Percentiles rank a stretch among this genome's conserved stretches.
Evolutionary conservation across 2,329 filamentous ascomycete species (phyloP).

Genomic region (Cladosporium sp.): DNA sequence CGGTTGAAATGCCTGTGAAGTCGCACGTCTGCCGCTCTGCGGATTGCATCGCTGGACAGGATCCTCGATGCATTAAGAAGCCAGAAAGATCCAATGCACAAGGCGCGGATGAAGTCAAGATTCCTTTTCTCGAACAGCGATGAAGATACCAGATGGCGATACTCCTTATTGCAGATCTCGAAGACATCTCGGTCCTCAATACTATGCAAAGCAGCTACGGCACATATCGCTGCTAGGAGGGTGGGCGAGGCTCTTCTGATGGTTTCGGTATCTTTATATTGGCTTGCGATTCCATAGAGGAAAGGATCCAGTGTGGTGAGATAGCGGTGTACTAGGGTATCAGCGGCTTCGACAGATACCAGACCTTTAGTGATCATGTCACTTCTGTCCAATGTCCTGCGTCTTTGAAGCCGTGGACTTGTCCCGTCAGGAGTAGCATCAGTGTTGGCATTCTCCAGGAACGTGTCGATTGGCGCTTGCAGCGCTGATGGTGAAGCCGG

Average conservation of each 20-base stretch:
- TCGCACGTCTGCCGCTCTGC: constrained; percentile 44
- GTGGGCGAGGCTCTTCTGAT: constrained; percentile 53
- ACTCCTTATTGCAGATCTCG: constrained; percentile 53
- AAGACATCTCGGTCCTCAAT: constrained; percentile 51
- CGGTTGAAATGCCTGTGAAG: constrained; percentile 15
- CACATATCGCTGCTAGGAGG: constrained; percentile 53
- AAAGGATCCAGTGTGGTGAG: constrained; percentile 44
- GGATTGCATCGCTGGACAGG: constrained; percentile 52
- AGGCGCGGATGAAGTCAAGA: constrained; percentile 55
- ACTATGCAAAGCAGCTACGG: constrained; percentile 57
- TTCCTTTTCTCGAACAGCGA: constrained; percentile 57
- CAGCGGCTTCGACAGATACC: constrained; percentile 41
- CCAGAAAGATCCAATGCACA: constrained; percentile 61
- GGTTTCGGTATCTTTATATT: constrained; percentile 42
- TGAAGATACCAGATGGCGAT: constrained; percentile 52
- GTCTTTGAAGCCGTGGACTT: constrained; percentile 31
- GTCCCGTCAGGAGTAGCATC: constrained; percentile 29
- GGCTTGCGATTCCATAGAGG: constrained; percentile 44
- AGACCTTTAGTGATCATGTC: constrained; percentile 51
- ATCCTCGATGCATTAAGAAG: constrained; percentile 61
- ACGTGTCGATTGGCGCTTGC: constrained; percentile 21
- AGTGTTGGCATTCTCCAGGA: constrained; percentile 28
- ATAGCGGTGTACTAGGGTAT: constrained; percentile 40
- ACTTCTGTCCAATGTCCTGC: constrained; percentile 37
- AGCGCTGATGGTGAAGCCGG: constrained; percentile 36